Evolutionary conservation across 2,329 filamentous ascomycete genomes (phyloP).

Genomic region (Penicillium sp.): DNA sequence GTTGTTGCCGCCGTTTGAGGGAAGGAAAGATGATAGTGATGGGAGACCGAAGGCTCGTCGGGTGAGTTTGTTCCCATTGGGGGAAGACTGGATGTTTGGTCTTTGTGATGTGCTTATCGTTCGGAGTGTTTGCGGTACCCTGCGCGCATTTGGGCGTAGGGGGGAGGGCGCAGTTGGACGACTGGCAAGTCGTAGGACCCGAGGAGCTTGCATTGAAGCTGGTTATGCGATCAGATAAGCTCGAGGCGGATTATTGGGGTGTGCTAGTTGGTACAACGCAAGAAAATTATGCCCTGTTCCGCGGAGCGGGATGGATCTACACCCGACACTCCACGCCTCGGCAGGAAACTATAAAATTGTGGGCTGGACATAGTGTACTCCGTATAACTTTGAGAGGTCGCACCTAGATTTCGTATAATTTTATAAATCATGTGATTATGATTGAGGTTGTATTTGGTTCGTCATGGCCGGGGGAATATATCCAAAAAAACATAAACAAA

Average conservation of each 20-base stretch:
- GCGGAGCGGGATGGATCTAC: constrained; percentile 18
- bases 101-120: constrained; percentile 16
- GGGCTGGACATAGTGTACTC: neutral
- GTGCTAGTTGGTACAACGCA: neutral
- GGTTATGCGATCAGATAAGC: neutral
- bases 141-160: neutral
- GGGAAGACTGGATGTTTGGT: constrained; percentile 3
- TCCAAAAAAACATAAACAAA: too few species aligned
- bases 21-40: constrained; percentile 31
- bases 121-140: neutral
- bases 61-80: constrained; percentile 4
- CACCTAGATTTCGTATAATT: too few species aligned
- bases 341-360: neutral
- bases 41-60: constrained; percentile 29
- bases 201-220: constrained; percentile 14
- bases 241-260: neutral
- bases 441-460: too few species aligned
- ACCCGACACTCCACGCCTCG: constrained; percentile 14
- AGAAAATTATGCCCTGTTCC: constrained; percentile 8
- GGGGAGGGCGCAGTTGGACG: constrained; percentile 5
- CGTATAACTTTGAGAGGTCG: too few species aligned
- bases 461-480: too few species aligned
- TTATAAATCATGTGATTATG: too few species aligned
- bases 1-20: constrained; percentile 19
- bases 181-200: constrained; percentile 15